Percentiles rank a stretch among this genome's conserved stretches.
phyloP scores from a whole-genome alignment of 148 eudicot genomes.

The Vaccinium vitisidaea region DNA sequence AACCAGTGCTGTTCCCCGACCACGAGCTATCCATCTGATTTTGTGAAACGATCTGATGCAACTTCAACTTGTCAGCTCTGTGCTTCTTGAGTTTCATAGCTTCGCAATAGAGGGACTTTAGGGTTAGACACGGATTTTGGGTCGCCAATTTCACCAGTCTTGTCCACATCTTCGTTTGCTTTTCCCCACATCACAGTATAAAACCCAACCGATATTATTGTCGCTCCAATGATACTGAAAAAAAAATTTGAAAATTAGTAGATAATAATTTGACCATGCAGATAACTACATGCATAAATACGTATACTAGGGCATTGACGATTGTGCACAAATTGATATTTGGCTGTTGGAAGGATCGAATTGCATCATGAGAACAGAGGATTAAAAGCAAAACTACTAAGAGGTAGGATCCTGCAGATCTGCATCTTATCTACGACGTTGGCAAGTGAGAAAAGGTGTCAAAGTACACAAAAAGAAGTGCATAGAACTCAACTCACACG shows the following conservation, averaged over 20 bases:
- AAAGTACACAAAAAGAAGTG: too few species aligned
- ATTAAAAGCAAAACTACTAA: neutral
- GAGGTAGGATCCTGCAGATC: neutral
- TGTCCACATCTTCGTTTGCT: constrained; percentile 36
- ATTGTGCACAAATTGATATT: neutral
- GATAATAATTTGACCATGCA: neutral
- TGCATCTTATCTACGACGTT: neutral
- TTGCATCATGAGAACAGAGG: neutral
- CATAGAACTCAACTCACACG: too few species aligned
- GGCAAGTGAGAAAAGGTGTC: neutral
- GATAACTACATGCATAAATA: neutral
- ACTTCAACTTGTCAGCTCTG: neutral
- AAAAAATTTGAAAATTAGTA: neutral
- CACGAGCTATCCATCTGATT: neutral
- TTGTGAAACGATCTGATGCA: neutral
- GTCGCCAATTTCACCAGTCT: constrained; percentile 11
- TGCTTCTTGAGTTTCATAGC: neutral
- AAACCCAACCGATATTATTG: constrained; percentile 45
- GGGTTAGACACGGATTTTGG: constrained; percentile 27
- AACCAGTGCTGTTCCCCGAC: neutral
- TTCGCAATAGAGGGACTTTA: constrained; percentile 35
- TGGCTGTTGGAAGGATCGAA: neutral
- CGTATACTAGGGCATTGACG: neutral
- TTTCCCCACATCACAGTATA: constrained; percentile 64
- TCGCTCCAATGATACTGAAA: constrained; percentile 45